Percentiles rank a stretch among this genome's conserved stretches.
phyloP scores from a whole-genome alignment of 257 asterid species.

The Rauvolfia tetraphylla region DNA sequence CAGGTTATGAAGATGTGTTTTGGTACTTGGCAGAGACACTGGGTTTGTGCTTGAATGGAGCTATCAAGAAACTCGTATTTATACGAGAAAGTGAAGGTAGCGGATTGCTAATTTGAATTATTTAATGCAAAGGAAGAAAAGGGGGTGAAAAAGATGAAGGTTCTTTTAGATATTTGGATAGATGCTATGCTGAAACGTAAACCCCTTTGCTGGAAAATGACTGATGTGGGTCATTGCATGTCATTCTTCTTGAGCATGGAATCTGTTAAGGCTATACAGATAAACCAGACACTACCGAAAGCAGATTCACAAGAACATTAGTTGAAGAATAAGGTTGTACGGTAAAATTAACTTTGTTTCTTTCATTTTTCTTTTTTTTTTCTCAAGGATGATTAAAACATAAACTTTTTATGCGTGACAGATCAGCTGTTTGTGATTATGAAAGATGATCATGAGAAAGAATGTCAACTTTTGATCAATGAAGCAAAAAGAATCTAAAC shows the following conservation, averaged over 20 bases:
- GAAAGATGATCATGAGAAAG: not conserved
- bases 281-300: slow-evolving; percentile 20
- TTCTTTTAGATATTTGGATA: slow-evolving; percentile 44
- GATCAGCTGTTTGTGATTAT: not conserved
- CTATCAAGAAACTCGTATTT: slow-evolving; percentile 4
- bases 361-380: not conserved
- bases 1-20: no score
- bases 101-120: slow-evolving; percentile 11
- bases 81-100: slow-evolving; percentile 15
- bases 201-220: slow-evolving; percentile 14
- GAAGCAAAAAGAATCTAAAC: slow-evolving; percentile 12
- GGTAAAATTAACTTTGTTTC: not conserved
- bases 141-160: slow-evolving; percentile 22
- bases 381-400: not conserved
- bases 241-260: slow-evolving; percentile 9
- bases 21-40: not conserved
- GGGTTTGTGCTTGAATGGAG: not conserved
- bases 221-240: slow-evolving; percentile 17
- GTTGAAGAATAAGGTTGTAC: not conserved
- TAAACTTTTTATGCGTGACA: not conserved
- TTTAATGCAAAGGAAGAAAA: slow-evolving; percentile 14
- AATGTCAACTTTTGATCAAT: slow-evolving; percentile 14
- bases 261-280: slow-evolving; percentile 21
- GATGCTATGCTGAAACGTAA: slow-evolving; percentile 24
- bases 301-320: slow-evolving; percentile 21